phyloP scores from a whole-genome alignment of 192 early-diverging fungal species.

The Entomortierella parvispora region DNA sequence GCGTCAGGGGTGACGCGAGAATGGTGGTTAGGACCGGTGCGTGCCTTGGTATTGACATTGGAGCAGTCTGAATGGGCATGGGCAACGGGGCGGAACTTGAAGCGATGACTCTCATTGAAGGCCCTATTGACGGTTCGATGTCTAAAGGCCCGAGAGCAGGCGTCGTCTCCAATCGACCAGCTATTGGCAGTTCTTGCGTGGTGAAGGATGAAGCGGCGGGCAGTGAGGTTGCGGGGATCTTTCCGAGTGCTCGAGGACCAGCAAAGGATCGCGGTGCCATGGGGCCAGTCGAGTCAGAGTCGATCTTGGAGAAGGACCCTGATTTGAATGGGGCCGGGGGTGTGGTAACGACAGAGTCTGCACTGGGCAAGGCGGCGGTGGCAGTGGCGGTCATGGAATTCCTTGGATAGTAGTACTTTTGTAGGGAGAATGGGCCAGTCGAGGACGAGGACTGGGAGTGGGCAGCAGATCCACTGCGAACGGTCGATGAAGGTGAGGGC shows the following conservation, averaged over 20 bases:
- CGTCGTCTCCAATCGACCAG: no score
- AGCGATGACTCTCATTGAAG: no score
- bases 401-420: conserved; percentile 48
- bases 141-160: no score
- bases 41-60: background rate
- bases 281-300: conserved; percentile 3
- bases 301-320: conserved; percentile 39
- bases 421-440: conserved; percentile 31
- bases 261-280: conserved; percentile 27
- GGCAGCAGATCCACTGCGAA: background rate
- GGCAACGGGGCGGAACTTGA: no score
- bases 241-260: conserved; percentile 30
- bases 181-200: no score
- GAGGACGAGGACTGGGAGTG: conserved; percentile 5
- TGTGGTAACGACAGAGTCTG: background rate
- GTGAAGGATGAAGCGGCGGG: background rate
- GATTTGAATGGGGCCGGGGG: background rate
- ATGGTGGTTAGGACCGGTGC: background rate
- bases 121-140: no score
- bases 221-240: conserved; percentile 7
- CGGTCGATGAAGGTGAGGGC: conserved; percentile 1
- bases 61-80: background rate
- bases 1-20: background rate
- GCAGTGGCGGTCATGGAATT: conserved; percentile 26
- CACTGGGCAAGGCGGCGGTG: background rate